Evolutionary conservation across 352 stramenopile genomes (phyloP).

Genomic region (Phytophthora sp.): DNA sequence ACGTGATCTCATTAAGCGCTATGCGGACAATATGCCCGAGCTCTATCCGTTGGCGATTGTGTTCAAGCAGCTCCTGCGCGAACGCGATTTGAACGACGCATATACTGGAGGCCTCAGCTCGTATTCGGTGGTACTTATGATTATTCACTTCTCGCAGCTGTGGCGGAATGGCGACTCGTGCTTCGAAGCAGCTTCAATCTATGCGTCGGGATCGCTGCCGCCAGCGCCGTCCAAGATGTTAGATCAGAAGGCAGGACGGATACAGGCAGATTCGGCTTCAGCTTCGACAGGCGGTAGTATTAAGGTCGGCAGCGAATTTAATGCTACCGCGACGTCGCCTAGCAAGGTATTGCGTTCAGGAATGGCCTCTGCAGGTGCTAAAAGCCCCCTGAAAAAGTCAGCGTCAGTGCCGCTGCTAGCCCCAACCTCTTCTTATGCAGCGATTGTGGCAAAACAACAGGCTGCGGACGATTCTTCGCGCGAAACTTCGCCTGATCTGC

Average conservation of each 20-base stretch:
- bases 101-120: constrained; percentile 92
- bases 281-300: constrained; percentile 1
- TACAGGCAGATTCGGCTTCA: constrained; percentile 18
- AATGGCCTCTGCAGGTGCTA: neutral
- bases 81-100: constrained; percentile 90
- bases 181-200: constrained; percentile 65
- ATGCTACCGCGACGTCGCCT: neutral
- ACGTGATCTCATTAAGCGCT: constrained; percentile 85
- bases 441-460: constrained; percentile 54
- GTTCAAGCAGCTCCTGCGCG: constrained; percentile 91
- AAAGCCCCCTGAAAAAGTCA: constrained; percentile 27
- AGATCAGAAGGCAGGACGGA: constrained; percentile 28
- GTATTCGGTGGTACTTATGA: constrained; percentile 94
- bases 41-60: constrained; percentile 90
- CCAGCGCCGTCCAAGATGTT: constrained; percentile 39
- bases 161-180: constrained; percentile 62
- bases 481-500: constrained; percentile 28
- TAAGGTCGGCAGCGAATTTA: constrained; percentile 25
- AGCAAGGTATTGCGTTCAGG: constrained; percentile 7
- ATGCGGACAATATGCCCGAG: constrained; percentile 84
- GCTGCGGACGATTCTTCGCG: constrained; percentile 13
- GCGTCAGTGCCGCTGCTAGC: constrained; percentile 19
- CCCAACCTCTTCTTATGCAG: constrained; percentile 65
- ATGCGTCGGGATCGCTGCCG: constrained; percentile 64
- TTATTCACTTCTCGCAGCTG: constrained; percentile 87